Evolutionary conservation across 805 yeast genomes (phyloP).

Genomic region (Sugiyamaella smithiae): DNA sequence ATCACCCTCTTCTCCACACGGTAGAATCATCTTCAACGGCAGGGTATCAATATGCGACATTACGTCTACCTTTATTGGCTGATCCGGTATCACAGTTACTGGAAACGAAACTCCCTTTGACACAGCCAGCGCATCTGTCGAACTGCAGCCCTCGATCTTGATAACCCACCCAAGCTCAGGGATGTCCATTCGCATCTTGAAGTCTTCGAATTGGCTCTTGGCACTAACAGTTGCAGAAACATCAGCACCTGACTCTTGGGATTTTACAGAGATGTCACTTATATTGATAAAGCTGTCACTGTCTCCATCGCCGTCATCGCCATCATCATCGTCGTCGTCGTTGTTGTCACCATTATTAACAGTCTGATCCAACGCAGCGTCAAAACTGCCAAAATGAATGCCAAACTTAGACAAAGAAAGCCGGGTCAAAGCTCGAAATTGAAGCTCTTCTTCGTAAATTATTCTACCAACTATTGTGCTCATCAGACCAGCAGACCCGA

Average conservation of each 20-base stretch:
- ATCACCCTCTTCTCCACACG: conserved; percentile 21
- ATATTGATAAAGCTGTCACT: conserved; percentile 7
- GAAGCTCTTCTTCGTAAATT: conserved; percentile 15
- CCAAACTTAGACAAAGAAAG: conserved; percentile 18
- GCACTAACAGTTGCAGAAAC: conserved; percentile 11
- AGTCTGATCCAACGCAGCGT: conserved; percentile 15
- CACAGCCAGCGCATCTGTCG: conserved; percentile 11
- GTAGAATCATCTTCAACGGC: conserved; percentile 23
- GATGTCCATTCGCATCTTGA: conserved; percentile 20
- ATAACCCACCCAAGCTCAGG: conserved; percentile 32
- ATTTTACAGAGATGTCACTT: conserved; percentile 7
- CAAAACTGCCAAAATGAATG: conserved; percentile 16
- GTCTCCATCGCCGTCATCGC: conserved; percentile 6
- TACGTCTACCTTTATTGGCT: conserved; percentile 20
- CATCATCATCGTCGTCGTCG: conserved; percentile 10
- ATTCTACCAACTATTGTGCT: conserved; percentile 18
- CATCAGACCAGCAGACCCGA: conserved; percentile 21
- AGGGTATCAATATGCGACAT: conserved; percentile 19
- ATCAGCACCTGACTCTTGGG: conserved; percentile 5
- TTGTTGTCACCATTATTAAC: conserved; percentile 8
- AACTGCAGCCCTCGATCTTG: conserved; percentile 30
- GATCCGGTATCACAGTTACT: conserved; percentile 14
- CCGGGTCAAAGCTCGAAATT: conserved; percentile 15
- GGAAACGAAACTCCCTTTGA: conserved; percentile 21
- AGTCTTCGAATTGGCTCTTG: conserved; percentile 11